Evolutionary conservation across 208 protist species (phyloP).

Genomic region (Novymonas esmeraldas): DNA sequence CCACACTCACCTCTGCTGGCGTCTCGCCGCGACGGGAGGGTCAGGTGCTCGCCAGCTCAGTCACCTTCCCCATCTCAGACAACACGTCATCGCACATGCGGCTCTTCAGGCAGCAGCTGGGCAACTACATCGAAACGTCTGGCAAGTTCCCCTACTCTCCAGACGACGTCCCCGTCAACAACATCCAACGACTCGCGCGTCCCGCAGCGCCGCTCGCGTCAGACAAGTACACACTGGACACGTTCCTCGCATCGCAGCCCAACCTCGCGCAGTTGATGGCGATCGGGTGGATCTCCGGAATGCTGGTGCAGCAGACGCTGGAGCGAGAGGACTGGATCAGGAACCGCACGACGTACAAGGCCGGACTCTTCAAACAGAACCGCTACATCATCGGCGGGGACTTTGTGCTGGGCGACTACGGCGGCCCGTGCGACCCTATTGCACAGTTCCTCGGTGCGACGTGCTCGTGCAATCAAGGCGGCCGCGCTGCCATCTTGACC

Average conservation of each 20-base stretch:
- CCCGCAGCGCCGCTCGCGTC: too few species aligned
- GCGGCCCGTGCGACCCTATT: constrained; percentile 23
- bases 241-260: constrained; percentile 15
- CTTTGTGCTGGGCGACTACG: constrained; percentile 63
- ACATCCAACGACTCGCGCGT: not conserved
- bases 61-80: constrained; percentile 35
- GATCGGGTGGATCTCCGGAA: constrained; percentile 44
- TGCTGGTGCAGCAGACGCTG: constrained; percentile 29
- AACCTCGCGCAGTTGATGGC: constrained; percentile 36
- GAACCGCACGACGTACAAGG: constrained; percentile 22
- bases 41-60: constrained; percentile 41
- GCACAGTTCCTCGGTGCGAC: constrained; percentile 29
- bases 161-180: not conserved
- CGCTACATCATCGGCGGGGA: constrained; percentile 58
- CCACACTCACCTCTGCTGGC: constrained; percentile 5
- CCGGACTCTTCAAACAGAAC: constrained; percentile 42
- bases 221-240: not conserved
- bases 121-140: constrained; percentile 32
- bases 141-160: too few species aligned
- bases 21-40: constrained; percentile 15
- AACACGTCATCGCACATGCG: constrained; percentile 29
- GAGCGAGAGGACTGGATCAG: constrained; percentile 1
- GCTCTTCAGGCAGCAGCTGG: constrained; percentile 45
- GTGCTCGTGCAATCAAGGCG: constrained; percentile 44
- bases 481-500: constrained; percentile 8